Evolutionary conservation across 2,329 filamentous ascomycete genomes (phyloP), one percentile per base, ranked within the genome.

Genomic region (Botryotinia convoluta): DNA sequence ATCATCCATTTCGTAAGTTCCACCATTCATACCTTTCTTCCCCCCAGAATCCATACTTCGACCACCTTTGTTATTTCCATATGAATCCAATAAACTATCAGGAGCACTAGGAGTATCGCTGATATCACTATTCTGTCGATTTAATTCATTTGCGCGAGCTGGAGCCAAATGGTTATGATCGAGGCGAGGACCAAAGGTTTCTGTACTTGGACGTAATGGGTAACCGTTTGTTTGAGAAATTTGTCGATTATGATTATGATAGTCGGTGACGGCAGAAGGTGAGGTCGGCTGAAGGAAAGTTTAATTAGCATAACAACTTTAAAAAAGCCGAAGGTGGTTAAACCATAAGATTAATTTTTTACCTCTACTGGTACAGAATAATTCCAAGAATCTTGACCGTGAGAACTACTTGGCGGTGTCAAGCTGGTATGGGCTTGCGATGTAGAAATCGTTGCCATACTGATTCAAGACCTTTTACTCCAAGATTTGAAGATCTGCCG

Each of bases 71-170:
- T 78, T 79, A 51, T 74, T 69, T 9, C 79, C 79, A 77, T 86
- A 84, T 68, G 85, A 80, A 62, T 87, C 85, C 57, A 84, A 74
- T 22, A 85, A 76, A 77, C 83, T 84, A 72, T 87, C 86, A n/a
- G 83, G 81, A 20, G 84, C 84, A 75, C 82, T 84, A 54, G 79
- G 81, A 64, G 79, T 80, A 5, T 83, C 82, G 69, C 83, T 83
- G 67, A 84, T 79, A 72, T 84, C 84, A 59, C 81, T 82, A 67
- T 83, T 82, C 54, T 85, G 84, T 71, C 82, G 81, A 73, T 78
- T 80, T 62, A 84, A 78, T 44, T 81, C 81, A 73, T 79, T 79
- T 44, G 81, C 77, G 70, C 81, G 79, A 51, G 80, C 81, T 22
- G 83, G 80, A 32, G 77, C 78, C 51, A 83, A 78, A 72, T 82